phyloP scores from a whole-genome alignment of 2,329 filamentous ascomycete genomes.

The Neurospora sp. region DNA sequence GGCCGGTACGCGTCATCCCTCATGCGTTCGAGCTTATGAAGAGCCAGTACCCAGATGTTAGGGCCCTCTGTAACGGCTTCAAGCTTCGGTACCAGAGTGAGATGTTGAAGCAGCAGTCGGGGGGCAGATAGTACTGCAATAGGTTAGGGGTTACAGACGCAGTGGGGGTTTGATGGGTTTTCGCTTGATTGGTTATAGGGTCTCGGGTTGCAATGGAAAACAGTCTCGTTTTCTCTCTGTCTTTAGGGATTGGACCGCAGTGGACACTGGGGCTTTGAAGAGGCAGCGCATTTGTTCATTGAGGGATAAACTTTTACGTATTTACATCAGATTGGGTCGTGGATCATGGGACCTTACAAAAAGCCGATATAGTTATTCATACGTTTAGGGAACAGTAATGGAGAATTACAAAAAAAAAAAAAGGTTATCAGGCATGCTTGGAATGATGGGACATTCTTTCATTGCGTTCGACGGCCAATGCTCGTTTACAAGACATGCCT shows the following conservation, averaged over 20 bases:
- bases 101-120: slow-evolving; percentile 48
- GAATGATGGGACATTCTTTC: not conserved
- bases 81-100: slow-evolving; percentile 66
- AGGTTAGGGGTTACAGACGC: not conserved
- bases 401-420: not conserved
- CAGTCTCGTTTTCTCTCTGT: not conserved
- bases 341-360: not conserved
- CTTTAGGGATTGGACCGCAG: not conserved
- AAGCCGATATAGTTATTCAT: not conserved
- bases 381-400: not conserved
- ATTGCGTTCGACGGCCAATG: not conserved
- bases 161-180: not conserved
- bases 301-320: not conserved
- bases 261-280: not conserved
- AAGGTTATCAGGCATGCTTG: not conserved
- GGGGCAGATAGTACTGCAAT: slow-evolving; percentile 5
- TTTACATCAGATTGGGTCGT: not conserved
- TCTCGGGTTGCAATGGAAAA: not conserved
- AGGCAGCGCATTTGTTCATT: not conserved
- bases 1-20: slow-evolving; percentile 84
- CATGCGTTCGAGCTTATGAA: slow-evolving; percentile 87
- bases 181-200: not conserved
- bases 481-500: not conserved
- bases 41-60: slow-evolving; percentile 87
- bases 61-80: slow-evolving; percentile 92